A percentile compares a stretch with the other conserved stretches of the same genome.
These are phyloP conservation scores for Tuber umbilicatum DNA, from an alignment of 495 filamentous ascomycete genomes.

Conservation along the genomic window DNA sequence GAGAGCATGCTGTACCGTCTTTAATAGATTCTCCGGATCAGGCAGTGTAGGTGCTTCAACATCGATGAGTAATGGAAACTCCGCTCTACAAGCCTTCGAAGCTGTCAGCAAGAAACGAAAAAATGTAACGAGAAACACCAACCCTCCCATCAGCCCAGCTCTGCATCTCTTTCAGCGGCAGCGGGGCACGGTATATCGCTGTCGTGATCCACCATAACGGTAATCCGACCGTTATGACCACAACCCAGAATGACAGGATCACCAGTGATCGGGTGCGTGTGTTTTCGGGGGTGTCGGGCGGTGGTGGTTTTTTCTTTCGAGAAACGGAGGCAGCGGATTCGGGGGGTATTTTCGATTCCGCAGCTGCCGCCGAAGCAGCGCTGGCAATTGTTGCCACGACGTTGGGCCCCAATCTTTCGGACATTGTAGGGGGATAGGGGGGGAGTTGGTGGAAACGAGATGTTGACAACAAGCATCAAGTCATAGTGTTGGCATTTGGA, in stretches of 20 bases:
- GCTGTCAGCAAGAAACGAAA: constrained; percentile 20
- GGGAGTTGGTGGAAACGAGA: not conserved
- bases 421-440: constrained; percentile 15
- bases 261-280: constrained; percentile 62
- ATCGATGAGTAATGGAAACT: constrained; percentile 77
- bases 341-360: constrained; percentile 14
- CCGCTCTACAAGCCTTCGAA: constrained; percentile 70
- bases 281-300: constrained; percentile 66
- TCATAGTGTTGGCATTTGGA: not conserved
- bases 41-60: constrained; percentile 65
- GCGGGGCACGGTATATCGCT: constrained; percentile 76
- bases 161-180: constrained; percentile 81
- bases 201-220: constrained; percentile 99
- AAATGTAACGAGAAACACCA: constrained; percentile 29
- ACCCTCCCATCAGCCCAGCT: constrained; percentile 93
- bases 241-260: constrained; percentile 83
- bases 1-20: constrained; percentile 78
- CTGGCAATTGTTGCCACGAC: constrained; percentile 15
- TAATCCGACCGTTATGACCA: constrained; percentile 75
- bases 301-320: constrained; percentile 46
- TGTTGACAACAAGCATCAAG: not conserved
- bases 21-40: constrained; percentile 66
- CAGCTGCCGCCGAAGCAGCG: constrained; percentile 5
- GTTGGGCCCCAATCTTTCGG: constrained; percentile 21
- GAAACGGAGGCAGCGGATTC: constrained; percentile 10